phyloP scores from a whole-genome alignment of 2,329 filamentous ascomycete species.

The Magnaporthales sp. region DNA sequence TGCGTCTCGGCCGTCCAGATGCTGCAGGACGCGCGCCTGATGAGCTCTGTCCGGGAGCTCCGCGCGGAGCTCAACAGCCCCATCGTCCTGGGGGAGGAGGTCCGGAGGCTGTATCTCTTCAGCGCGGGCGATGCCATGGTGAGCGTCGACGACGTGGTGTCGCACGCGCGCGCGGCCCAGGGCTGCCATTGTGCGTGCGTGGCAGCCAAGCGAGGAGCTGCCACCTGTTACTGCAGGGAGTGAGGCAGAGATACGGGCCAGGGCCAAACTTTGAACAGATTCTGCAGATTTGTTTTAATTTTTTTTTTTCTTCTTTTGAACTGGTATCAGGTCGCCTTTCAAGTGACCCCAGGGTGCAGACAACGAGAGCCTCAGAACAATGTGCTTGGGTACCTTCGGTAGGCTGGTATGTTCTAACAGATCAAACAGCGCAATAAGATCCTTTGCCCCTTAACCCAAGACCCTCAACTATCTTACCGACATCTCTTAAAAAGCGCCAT shows the following conservation, averaged over 20 bases:
- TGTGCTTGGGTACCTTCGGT: no score
- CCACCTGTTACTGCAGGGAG: neutral
- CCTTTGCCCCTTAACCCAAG: no score
- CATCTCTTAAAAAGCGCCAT: neutral
- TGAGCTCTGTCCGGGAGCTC: neutral
- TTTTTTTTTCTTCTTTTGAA: no score
- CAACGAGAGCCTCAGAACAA: no score
- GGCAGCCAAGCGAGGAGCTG: neutral
- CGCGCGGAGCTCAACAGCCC: neutral
- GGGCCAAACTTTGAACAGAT: neutral
- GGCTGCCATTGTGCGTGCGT: neutral
- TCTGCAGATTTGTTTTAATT: no score
- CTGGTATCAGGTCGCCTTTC: no score
- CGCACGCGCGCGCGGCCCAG: neutral
- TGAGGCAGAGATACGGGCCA: neutral
- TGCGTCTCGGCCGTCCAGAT: neutral
- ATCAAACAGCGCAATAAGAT: no score
- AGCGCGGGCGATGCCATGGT: neutral
- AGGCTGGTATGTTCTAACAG: no score
- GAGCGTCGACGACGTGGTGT: neutral
- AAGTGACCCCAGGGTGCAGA: no score
- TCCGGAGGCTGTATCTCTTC: neutral
- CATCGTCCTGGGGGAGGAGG: neutral
- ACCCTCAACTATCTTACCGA: neutral
- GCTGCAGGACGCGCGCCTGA: neutral